Percentiles rank a stretch among this genome's conserved stretches.
Evolutionary conservation across 2,329 filamentous ascomycete genomes (phyloP).

Genomic region (Fusarium ramigenum): DNA sequence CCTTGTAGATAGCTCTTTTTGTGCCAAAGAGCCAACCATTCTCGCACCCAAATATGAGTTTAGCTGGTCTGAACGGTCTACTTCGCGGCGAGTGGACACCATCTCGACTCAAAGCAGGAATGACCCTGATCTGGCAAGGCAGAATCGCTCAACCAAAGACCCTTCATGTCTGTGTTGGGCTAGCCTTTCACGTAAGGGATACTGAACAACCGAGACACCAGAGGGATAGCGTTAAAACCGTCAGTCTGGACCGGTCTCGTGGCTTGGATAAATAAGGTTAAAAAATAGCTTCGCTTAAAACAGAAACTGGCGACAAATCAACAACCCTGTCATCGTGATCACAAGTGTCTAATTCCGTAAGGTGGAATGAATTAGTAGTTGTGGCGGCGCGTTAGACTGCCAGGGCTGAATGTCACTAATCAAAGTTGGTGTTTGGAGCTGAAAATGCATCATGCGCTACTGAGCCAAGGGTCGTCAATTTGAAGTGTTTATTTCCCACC

Average conservation of each 20-base stretch:
- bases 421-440: not conserved
- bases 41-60: not conserved
- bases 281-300: constrained; percentile 7
- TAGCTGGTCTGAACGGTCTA: not conserved
- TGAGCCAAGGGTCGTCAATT: not conserved
- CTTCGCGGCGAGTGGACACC: not conserved
- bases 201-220: not conserved
- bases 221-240: not conserved
- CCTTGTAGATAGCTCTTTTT: not conserved
- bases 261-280: constrained; percentile 15
- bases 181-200: not conserved
- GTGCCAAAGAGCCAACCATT: not conserved
- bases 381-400: not conserved
- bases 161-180: not conserved
- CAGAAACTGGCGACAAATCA: not conserved
- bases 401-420: not conserved
- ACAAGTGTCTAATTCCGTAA: not conserved
- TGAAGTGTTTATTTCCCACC: not conserved
- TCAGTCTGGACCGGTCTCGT: constrained; percentile 4
- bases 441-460: not conserved
- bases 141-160: not conserved
- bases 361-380: not conserved
- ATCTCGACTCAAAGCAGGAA: not conserved
- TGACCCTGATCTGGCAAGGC: not conserved
- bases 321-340: not conserved